phyloP scores from a whole-genome alignment of 768 basidiomycete genomes.

The Crucibulum laeve region DNA sequence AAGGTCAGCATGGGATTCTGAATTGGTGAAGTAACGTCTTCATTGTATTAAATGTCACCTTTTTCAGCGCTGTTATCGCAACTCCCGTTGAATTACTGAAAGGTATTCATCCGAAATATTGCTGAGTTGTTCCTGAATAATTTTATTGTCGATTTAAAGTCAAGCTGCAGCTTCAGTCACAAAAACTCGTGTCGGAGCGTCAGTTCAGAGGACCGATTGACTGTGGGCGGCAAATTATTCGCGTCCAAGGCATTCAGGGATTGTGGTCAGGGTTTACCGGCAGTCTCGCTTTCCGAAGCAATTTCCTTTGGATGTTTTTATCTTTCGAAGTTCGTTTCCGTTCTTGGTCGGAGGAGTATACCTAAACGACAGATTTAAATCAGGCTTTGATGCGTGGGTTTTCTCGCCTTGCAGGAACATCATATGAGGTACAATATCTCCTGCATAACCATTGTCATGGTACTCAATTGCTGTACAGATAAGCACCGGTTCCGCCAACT shows the following conservation, averaged over 20 bases:
- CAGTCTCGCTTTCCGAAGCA: constrained; percentile 66
- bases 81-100: constrained; percentile 80
- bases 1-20: constrained; percentile 33
- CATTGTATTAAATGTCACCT: not conserved
- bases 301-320: constrained; percentile 80
- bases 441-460: not conserved
- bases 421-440: constrained; percentile 42
- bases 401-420: constrained; percentile 50
- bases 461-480: constrained; percentile 33
- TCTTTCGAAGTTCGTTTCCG: constrained; percentile 49
- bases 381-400: constrained; percentile 61
- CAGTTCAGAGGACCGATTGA: constrained; percentile 65
- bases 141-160: constrained; percentile 33
- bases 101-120: constrained; percentile 29
- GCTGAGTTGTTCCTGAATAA: constrained; percentile 27
- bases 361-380: constrained; percentile 10
- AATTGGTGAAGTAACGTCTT: not conserved
- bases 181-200: constrained; percentile 44
- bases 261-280: constrained; percentile 77
- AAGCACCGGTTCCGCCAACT: constrained; percentile 56
- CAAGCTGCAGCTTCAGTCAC: constrained; percentile 64
- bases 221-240: constrained; percentile 59
- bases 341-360: constrained; percentile 3
- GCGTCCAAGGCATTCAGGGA: constrained; percentile 56
- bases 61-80: constrained; percentile 56